Percentiles rank a stretch among this genome's conserved stretches.
Conservation (phyloP, 1,284 basidiomycete genomes). For the Psilocybe mexicana region DNA sequence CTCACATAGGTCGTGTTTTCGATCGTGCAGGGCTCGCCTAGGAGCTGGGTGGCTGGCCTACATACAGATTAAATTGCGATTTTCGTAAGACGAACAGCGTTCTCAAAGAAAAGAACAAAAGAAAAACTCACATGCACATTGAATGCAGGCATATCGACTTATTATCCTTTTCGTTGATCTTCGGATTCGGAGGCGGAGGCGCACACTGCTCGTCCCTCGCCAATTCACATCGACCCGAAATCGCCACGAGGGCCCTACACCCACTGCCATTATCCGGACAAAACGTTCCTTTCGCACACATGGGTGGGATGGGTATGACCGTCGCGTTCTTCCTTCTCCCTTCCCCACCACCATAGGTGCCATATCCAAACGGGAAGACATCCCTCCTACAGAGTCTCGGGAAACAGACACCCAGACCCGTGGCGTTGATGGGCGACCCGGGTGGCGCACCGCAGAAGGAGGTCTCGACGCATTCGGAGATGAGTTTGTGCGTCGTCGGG, state of each 20-base stretch:
- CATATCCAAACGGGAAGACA: slow-evolving; percentile 61
- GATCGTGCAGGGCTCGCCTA: slow-evolving; percentile 55
- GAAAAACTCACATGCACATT: slow-evolving; percentile 56
- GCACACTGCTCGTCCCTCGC: slow-evolving; percentile 73
- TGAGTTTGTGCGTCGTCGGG: slow-evolving; percentile 56
- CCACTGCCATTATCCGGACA: slow-evolving; percentile 75
- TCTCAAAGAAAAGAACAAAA: not conserved
- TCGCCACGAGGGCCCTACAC: slow-evolving; percentile 48
- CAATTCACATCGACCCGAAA: slow-evolving; percentile 63
- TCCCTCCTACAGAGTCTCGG: slow-evolving; percentile 60
- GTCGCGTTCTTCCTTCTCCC: slow-evolving; percentile 15
- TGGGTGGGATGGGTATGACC: slow-evolving; percentile 45
- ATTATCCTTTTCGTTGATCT: slow-evolving; percentile 46
- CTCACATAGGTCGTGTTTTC: slow-evolving; percentile 65
- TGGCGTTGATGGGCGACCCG: slow-evolving; percentile 28
- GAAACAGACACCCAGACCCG: slow-evolving; percentile 42
- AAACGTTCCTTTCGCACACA: slow-evolving; percentile 56
- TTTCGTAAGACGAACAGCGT: not conserved
- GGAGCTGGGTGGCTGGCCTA: slow-evolving; percentile 60
- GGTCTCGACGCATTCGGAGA: slow-evolving; percentile 63
- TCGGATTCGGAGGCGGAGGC: slow-evolving; percentile 42
- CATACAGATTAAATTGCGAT: not conserved
- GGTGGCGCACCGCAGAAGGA: slow-evolving; percentile 54
- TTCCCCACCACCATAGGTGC: slow-evolving; percentile 32
- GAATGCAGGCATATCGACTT: slow-evolving; percentile 64